These are phyloP conservation scores for Harringtonia aguacate DNA, from an alignment of 2,329 filamentous ascomycete species.

Conservation along the genomic window DNA sequence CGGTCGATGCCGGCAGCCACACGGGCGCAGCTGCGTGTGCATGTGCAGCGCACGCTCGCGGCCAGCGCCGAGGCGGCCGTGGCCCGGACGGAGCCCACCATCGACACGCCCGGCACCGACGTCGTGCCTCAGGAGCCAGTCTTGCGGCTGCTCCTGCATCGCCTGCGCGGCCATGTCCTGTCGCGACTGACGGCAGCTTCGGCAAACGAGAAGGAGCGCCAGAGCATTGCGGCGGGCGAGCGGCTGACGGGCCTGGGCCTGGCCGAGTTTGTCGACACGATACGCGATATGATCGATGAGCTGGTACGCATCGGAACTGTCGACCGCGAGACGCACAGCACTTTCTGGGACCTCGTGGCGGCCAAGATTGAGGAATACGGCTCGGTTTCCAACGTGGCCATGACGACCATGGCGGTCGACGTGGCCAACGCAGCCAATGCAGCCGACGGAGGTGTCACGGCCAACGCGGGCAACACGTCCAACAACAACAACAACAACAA, in stretches of 20 bases:
- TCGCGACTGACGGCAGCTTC: slow-evolving; percentile 53
- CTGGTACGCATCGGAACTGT: slow-evolving; percentile 54
- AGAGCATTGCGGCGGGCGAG: slow-evolving; percentile 58
- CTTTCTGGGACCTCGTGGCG: slow-evolving; percentile 59
- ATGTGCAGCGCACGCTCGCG: slow-evolving; percentile 45
- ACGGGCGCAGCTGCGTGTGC: slow-evolving; percentile 44
- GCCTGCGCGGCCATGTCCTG: slow-evolving; percentile 57
- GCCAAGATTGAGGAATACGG: no score
- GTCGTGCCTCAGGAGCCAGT: slow-evolving; percentile 34
- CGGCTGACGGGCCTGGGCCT: slow-evolving; percentile 58
- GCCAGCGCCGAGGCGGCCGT: slow-evolving; percentile 35
- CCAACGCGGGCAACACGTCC: no score
- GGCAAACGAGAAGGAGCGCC: slow-evolving; percentile 59
- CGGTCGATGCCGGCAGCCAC: slow-evolving; percentile 55
- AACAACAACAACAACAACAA: no score
- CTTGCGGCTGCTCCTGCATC: slow-evolving; percentile 56
- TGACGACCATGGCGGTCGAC: no score
- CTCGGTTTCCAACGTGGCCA: no score
- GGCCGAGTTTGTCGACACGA: slow-evolving; percentile 60
- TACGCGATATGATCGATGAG: slow-evolving; percentile 59
- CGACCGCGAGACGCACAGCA: slow-evolving; percentile 56
- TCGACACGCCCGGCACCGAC: not conserved
- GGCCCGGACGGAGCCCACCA: slow-evolving; percentile 11
- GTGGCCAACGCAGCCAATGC: no score
- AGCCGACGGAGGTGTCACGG: no score